Base-by-base conservation (phyloP, 768 basidiomycete genomes). In the Russula virescens region DNA sequence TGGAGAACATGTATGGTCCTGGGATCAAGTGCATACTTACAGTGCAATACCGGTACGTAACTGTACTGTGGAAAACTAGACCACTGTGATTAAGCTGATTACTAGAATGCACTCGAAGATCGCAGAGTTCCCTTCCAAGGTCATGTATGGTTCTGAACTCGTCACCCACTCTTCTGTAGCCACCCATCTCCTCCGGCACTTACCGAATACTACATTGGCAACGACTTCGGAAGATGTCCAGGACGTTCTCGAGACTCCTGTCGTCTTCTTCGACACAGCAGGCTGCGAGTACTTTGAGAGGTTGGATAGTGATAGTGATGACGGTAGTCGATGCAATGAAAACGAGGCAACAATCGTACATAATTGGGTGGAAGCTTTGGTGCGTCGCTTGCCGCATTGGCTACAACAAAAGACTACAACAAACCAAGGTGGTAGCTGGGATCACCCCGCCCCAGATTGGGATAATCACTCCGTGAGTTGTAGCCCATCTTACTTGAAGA, bases 261-360 rank as follows among this genome's bases (percentile, higher is more conserved):
- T 98, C 2, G 84, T 95, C 2, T 99, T 98, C 72, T 92, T 91
- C 68, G 97, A 99, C 71, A 99, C 94, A 0, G 84, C 91, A 4
- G 94, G 94, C 0, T 94, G 91, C 68, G 94, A 97, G 71, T 96
- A 91, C 69, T 97, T 87, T 69, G 97, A 98, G 71, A 78, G 91
- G 18, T 71, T 84, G 0, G 89, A 91, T 35, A 87, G 81, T 0
- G 87, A 87, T 60, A 78, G 80, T n/a, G 91, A 93, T 69, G 94
- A 96, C 69, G 94, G 94, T 0, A 95, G 92, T 66, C 81, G 87
- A 65, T 88, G 85, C 68, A 99, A 99, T 69, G 95, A 96, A 75
- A 98, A 99, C 69, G 97, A 99, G 69, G 94, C 87, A 0, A 84
- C 81, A 13, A 82, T 97, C 11, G 94, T 95, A 2, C 85, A 83